phyloP scores from a whole-genome alignment of 148 eudicot species.

The Rhododendron molle region DNA sequence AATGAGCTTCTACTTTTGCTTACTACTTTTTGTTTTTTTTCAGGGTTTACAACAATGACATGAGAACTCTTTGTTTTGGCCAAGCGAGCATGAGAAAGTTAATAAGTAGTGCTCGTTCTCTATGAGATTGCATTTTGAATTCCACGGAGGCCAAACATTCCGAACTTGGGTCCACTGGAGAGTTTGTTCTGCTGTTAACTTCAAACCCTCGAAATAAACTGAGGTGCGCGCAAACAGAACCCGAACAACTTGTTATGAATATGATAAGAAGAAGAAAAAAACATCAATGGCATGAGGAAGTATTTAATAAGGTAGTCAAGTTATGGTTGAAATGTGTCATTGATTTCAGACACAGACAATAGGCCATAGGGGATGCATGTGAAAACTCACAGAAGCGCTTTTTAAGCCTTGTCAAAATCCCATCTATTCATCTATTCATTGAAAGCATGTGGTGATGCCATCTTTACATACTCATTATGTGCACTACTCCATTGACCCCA shows the following conservation, averaged over 20 bases:
- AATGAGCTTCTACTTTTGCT: not conserved
- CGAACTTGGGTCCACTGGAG: too few species aligned
- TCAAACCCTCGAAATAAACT: too few species aligned
- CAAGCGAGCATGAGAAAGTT: too few species aligned
- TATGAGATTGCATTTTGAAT: not conserved
- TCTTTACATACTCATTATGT: not conserved
- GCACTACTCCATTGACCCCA: not conserved
- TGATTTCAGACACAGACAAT: not conserved
- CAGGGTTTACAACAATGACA: not conserved
- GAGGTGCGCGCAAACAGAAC: too few species aligned
- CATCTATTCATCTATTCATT: not conserved
- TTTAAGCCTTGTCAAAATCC: slow-evolving; percentile 4
- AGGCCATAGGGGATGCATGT: slow-evolving; percentile 1
- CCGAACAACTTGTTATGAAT: too few species aligned
- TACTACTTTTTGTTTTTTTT: too few species aligned
- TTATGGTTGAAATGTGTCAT: not conserved
- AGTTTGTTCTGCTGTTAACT: too few species aligned
- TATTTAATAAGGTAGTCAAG: not conserved
- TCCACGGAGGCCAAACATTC: too few species aligned
- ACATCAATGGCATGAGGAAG: not conserved
- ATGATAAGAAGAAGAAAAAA: too few species aligned
- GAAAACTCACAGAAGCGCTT: not conserved
- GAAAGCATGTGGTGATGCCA: not conserved
- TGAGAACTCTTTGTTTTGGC: not conserved
- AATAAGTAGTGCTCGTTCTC: not conserved